Conservation (phyloP, 116 monocot genomes). For the Zostera marina region DNA sequence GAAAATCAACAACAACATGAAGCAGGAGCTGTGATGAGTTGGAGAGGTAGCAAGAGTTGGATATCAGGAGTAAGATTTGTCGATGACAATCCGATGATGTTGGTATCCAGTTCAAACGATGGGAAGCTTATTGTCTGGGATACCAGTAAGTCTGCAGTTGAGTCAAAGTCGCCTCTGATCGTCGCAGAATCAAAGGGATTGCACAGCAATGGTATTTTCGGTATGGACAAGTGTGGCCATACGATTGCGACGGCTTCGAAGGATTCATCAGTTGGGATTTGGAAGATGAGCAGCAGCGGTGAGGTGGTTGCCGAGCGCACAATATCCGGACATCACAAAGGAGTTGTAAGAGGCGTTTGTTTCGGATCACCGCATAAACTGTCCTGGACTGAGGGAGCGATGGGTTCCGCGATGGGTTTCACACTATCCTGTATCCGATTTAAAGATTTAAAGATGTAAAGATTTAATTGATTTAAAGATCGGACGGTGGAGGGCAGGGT, state of each 20-base stretch:
- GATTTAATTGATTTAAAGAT: too few species aligned
- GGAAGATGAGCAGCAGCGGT: constrained; percentile 12
- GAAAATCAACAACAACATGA: too few species aligned
- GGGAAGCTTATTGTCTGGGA: constrained; percentile 26
- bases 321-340: constrained; percentile 21
- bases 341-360: constrained; percentile 30
- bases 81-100: constrained; percentile 14
- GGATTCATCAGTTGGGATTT: constrained; percentile 25
- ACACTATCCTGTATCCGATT: too few species aligned
- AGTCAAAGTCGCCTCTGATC: constrained; percentile 8
- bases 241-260: constrained; percentile 27
- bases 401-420: too few species aligned
- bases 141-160: constrained; percentile 1
- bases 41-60: constrained; percentile 35
- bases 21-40: constrained; percentile 12
- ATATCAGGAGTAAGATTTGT: constrained; percentile 22
- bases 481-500: too few species aligned
- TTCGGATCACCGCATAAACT: constrained; percentile 19
- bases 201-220: constrained; percentile 24
- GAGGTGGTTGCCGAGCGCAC: constrained; percentile 22
- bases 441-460: too few species aligned
- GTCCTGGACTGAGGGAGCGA: too few species aligned
- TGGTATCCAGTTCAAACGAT: constrained; percentile 30
- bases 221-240: constrained; percentile 14
- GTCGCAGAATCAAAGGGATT: constrained; percentile 11